These are phyloP conservation scores for Daucus carota DNA, from an alignment of 129 eudicot genomes.

Conservation along the genomic window DH1_v3.0 NC_030384.2:26804001-26804500, in stretches of 20 bases:
- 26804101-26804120: slow-evolving; percentile 87
- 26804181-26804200: slow-evolving; percentile 98
- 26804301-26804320: slow-evolving; percentile 52
- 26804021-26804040: slow-evolving; percentile 4
- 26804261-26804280: slow-evolving; percentile 64
- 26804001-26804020: slow-evolving; percentile 40
- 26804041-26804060: too few relatives aligned
- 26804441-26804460: slow-evolving; percentile 64
- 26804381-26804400: slow-evolving; percentile 78
- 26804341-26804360: slow-evolving; percentile 79
- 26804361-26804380: slow-evolving; percentile 93
- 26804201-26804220: slow-evolving; percentile 96
- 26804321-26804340: slow-evolving; percentile 37
- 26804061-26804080: neutral
- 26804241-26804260: slow-evolving; percentile 75
- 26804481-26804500: slow-evolving; percentile 84
- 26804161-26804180: slow-evolving; percentile 65
- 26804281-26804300: slow-evolving; percentile 64
- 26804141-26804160: slow-evolving; percentile 48
- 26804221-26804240: slow-evolving; percentile 71
- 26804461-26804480: slow-evolving; percentile 94
- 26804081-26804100: slow-evolving; percentile 55
- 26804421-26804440: slow-evolving; percentile 79
- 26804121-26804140: slow-evolving; percentile 59
- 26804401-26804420: slow-evolving; percentile 75